Conservation (phyloP, 495 filamentous ascomycete genomes). For the Tuber aestivum region DNA sequence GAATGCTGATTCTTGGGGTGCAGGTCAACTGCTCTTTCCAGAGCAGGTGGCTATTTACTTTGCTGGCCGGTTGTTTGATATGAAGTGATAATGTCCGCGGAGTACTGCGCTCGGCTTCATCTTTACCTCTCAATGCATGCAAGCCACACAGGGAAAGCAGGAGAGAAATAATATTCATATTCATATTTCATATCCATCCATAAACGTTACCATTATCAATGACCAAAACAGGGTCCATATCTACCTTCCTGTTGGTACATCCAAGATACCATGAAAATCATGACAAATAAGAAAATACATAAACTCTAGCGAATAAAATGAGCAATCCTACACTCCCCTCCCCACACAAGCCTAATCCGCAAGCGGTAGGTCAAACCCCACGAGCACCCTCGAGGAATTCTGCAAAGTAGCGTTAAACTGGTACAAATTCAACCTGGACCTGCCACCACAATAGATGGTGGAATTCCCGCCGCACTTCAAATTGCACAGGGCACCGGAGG, state of each 20-base stretch:
- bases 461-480: slow-evolving; percentile 13
- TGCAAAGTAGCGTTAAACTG: slow-evolving; percentile 10
- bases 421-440: slow-evolving; percentile 14
- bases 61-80: no score
- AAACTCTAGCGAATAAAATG: background rate
- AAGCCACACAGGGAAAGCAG: background rate
- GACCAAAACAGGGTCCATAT: background rate
- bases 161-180: background rate
- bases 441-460: slow-evolving; percentile 10
- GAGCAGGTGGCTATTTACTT: no score
- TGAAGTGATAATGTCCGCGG: no score
- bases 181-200: background rate
- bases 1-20: no score
- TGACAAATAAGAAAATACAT: background rate
- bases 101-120: background rate
- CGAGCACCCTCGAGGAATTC: slow-evolving; percentile 7
- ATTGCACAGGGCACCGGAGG: slow-evolving; percentile 4
- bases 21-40: no score
- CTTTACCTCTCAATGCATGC: background rate
- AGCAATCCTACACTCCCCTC: background rate
- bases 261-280: background rate
- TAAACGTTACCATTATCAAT: background rate
- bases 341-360: background rate
- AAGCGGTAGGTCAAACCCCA: background rate
- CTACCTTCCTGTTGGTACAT: background rate